phyloP scores from a whole-genome alignment of 2,329 filamentous ascomycete species.

The Geosmithia putterillii region DNA sequence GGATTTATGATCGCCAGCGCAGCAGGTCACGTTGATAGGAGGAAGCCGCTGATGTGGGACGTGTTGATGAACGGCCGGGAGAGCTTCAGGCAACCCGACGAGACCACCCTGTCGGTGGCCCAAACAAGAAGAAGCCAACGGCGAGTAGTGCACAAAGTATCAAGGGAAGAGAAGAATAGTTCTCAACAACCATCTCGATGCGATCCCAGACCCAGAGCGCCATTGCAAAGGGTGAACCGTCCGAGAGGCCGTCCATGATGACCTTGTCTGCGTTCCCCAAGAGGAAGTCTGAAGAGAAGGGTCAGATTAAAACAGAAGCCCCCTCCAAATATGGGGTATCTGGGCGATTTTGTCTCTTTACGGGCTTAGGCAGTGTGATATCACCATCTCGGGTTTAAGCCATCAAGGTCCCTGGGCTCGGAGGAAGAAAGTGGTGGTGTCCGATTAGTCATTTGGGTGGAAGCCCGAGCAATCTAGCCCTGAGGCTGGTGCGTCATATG shows the following conservation, averaged over 20 bases:
- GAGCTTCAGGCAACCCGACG: conserved; percentile 9
- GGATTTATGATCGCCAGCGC: too few species aligned
- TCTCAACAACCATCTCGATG: not conserved
- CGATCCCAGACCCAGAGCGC: conserved; percentile 2
- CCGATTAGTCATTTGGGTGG: not conserved
- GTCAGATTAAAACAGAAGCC: not conserved
- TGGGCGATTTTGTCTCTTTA: not conserved
- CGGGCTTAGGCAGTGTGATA: not conserved
- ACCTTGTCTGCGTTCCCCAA: not conserved
- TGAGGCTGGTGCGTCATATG: not conserved
- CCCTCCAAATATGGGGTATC: not conserved
- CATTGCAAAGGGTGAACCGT: conserved; percentile 1
- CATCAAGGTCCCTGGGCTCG: not conserved
- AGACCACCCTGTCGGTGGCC: conserved; percentile 8
- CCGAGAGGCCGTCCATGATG: conserved; percentile 3
- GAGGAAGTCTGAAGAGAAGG: not conserved
- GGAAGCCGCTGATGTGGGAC: too few species aligned
- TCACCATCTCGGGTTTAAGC: not conserved
- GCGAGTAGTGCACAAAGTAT: conserved; percentile 2
- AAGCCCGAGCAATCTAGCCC: not conserved
- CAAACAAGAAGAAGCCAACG: conserved; percentile 8
- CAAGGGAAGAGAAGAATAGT: not conserved
- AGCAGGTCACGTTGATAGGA: too few species aligned
- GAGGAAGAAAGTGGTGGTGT: not conserved
- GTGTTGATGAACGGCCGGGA: too few species aligned